These are phyloP conservation scores for Planoprotostelium fungivorum DNA, from an alignment of 78 protist genomes.

Conservation along the genomic window DNA sequence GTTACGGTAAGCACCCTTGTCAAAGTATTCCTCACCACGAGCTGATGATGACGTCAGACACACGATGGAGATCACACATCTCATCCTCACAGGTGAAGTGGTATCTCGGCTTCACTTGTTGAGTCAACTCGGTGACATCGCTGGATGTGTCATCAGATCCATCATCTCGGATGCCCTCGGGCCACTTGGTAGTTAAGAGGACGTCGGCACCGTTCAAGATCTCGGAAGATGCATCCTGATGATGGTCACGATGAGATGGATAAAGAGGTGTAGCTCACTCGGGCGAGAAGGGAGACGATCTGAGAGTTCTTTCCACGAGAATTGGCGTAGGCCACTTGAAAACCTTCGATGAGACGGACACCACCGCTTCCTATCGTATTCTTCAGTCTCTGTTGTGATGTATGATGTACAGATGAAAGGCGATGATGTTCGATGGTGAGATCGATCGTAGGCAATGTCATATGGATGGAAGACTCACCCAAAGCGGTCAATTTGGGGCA, in stretches of 20 bases:
- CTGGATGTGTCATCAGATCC: neutral
- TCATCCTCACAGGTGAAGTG: neutral
- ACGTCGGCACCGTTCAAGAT: neutral
- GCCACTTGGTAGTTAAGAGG: neutral
- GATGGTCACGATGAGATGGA: neutral
- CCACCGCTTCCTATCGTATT: neutral
- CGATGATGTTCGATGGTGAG: too few species aligned
- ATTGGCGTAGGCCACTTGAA: neutral
- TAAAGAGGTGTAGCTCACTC: neutral
- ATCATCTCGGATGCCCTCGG: neutral
- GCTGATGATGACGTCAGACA: neutral
- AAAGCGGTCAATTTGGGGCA: neutral
- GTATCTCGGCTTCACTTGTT: neutral
- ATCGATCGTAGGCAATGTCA: too few species aligned
- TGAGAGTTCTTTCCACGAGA: neutral
- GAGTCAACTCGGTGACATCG: neutral
- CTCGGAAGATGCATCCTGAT: neutral
- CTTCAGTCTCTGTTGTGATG: too few species aligned
- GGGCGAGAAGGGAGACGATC: neutral
- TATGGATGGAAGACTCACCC: neutral
- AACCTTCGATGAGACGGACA: neutral
- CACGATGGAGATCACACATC: neutral
- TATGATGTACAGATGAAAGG: neutral
- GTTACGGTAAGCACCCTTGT: neutral
- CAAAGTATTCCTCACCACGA: neutral